Base-by-base conservation (phyloP, 192 early-diverging fungal genomes). In the Podila epicladia region DNA sequence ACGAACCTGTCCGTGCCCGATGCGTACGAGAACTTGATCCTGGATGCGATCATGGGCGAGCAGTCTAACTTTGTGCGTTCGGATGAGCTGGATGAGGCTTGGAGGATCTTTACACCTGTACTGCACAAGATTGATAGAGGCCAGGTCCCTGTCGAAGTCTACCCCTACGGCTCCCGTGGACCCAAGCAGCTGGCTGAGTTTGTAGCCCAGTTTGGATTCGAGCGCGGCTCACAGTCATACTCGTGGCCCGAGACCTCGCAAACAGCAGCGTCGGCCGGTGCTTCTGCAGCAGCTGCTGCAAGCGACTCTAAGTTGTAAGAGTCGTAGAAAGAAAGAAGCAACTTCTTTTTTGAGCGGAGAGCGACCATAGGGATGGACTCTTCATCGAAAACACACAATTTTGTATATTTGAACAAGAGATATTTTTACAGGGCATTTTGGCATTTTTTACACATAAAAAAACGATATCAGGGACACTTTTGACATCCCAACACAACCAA, bases 71-170 rank as follows among this genome's bases (percentile, higher is more conserved):
- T 96, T 90, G 92, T 95, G 37, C 89, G 91, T 49, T 86, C 84
- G 67, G 91, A 93, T 73, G 93, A 94, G 88, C 89, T 96, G 65
- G 94, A 95, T 71, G 93, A 91, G 73, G 95, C 95, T 11, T 96
- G 95, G 95, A 90, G 91, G 74, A 95, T 96, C 67, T 95, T 96
- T 75, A 96, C 95, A 4, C 95, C 95, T 15, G 84, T 95, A 31
- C 82, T 96, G 74, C 95, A 96, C 85, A 83, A 93, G 85, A 93
- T 95, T 71, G 95, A 96, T 72, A 67, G 71, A 5, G 77, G 77
- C 20, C 38, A 48, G 31, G 84, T 92, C 31, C 83, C 87, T 58
- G 92, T 94, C 0, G 86, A 93, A 66, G 87, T 91, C 7, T 97
- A 95, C 80, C 83, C 86, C 64, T 97, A 93, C 83, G 96, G 96